phyloP scores from a whole-genome alignment of 129 eudicot species.

The Saposhnikovia divaricata region DNA sequence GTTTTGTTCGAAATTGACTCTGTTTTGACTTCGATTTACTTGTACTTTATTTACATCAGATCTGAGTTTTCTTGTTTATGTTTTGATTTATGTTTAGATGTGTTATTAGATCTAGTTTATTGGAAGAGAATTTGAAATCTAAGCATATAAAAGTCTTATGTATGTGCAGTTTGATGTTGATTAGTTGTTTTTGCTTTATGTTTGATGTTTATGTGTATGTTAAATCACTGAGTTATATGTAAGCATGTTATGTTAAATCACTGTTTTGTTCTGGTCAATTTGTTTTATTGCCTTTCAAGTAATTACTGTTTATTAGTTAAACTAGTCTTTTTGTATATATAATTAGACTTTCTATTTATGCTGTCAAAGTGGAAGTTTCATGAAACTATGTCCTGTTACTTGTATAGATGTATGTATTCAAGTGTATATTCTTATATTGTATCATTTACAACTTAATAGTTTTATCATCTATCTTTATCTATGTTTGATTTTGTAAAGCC shows the following conservation, averaged over 20 bases:
- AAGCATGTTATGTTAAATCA: background rate
- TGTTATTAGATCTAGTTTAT: background rate
- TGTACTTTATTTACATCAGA: background rate
- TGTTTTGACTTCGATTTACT: background rate
- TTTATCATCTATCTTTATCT: no score
- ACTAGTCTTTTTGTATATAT: background rate
- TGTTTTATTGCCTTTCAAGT: background rate
- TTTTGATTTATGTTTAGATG: background rate
- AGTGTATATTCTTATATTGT: no score
- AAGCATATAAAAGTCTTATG: background rate
- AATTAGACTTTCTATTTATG: background rate
- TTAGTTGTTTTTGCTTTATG: background rate
- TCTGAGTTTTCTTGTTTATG: background rate
- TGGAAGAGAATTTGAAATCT: background rate
- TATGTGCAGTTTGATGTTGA: background rate
- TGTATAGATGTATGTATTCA: no score
- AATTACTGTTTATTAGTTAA: background rate
- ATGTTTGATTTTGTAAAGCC: no score
- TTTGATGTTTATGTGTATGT: background rate
- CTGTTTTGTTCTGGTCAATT: background rate
- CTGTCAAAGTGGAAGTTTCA: no score
- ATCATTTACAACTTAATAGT: no score
- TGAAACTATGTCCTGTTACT: no score
- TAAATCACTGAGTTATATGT: background rate
- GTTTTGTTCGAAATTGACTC: background rate